Evolutionary conservation across 2,329 filamentous ascomycete genomes (phyloP).

Genomic region (Talaromyces sp.): DNA sequence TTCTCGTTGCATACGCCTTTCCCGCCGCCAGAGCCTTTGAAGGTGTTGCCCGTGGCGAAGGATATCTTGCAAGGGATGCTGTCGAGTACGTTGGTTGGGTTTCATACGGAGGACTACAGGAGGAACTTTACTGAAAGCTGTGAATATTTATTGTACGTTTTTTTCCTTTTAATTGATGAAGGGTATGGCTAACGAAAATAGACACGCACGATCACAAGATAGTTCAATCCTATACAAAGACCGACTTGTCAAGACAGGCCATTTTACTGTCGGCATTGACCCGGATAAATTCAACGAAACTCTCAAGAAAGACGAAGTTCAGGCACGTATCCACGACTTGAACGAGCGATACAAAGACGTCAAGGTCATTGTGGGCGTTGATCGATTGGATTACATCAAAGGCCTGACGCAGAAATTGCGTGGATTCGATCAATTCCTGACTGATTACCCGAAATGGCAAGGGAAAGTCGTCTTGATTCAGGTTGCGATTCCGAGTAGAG

Average conservation of each 20-base stretch:
- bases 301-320: constrained; percentile 68
- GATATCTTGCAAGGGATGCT: constrained; percentile 75
- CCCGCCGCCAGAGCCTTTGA: constrained; percentile 86
- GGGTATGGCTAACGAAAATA: constrained; percentile 17
- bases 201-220: constrained; percentile 53
- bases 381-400: constrained; percentile 94
- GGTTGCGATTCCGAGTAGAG: constrained; percentile 74
- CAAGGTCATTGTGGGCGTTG: constrained; percentile 88
- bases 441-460: constrained; percentile 87
- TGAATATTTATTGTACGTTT: constrained; percentile 67
- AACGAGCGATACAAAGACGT: constrained; percentile 80
- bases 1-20: constrained; percentile 96
- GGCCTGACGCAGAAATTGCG: constrained; percentile 91
- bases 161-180: not conserved
- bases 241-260: constrained; percentile 76
- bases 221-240: constrained; percentile 82
- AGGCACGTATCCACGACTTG: constrained; percentile 71
- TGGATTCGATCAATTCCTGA: constrained; percentile 85
- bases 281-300: constrained; percentile 87
- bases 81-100: constrained; percentile 87
- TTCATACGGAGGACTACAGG: constrained; percentile 96
- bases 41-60: constrained; percentile 81
- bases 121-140: constrained; percentile 88
- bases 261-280: constrained; percentile 92
- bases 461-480: constrained; percentile 90